phyloP scores from a whole-genome alignment of 1,139 yeast genomes.

The Blastobotrys capitulatus region DNA sequence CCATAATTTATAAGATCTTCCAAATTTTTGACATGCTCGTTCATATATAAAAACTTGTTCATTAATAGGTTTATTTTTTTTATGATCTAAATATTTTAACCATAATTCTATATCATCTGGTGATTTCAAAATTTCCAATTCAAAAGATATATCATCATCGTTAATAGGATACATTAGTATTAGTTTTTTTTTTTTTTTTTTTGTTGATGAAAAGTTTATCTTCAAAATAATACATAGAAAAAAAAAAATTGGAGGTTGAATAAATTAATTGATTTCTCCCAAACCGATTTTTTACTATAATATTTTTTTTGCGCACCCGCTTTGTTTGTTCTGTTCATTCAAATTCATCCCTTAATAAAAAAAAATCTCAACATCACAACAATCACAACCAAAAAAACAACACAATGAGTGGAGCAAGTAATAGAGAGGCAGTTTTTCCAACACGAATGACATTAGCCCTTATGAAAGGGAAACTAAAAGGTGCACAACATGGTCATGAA shows the following conservation, averaged over 20 bases:
- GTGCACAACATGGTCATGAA: constrained; percentile 96
- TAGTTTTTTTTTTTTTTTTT: not conserved
- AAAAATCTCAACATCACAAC: not conserved
- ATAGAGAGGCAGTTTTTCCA: constrained; percentile 58
- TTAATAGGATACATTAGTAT: constrained; percentile 12
- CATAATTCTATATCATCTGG: constrained; percentile 46
- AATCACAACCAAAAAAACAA: not conserved
- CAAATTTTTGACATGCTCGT: constrained; percentile 47
- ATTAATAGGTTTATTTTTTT: constrained; percentile 30
- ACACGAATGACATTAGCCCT: constrained; percentile 95
- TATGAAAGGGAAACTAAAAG: constrained; percentile 93
- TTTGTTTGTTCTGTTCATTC: not conserved
- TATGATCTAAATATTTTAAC: constrained; percentile 47
- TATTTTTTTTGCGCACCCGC: not conserved
- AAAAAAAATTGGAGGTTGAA: not conserved
- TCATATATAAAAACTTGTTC: constrained; percentile 44
- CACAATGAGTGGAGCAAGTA: constrained; percentile 7
- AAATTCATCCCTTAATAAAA: not conserved
- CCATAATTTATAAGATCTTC: constrained; percentile 56
- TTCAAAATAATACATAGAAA: not conserved
- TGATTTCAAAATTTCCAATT: constrained; percentile 42
- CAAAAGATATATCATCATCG: constrained; percentile 41
- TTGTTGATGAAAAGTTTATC: not conserved
- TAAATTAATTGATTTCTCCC: not conserved
- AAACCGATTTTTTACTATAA: no score